A percentile compares a stretch with the other conserved stretches of the same genome.
Evolutionary conservation across 2,329 filamentous ascomycete species (phyloP).

Genomic region (Cyphellophora attinorum): DNA sequence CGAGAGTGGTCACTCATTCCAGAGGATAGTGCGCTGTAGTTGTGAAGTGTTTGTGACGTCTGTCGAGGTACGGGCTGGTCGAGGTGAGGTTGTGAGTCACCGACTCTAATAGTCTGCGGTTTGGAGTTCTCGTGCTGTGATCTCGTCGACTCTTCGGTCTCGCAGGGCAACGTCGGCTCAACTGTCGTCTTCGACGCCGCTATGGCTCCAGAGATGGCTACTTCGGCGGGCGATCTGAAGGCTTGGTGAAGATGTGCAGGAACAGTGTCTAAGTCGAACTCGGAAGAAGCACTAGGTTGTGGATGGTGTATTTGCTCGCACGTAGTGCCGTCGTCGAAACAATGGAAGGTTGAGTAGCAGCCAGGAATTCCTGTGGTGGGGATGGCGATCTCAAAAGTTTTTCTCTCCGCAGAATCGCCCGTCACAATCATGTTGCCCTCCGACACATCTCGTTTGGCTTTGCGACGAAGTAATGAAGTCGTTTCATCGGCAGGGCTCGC

Average conservation of each 20-base stretch:
- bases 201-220: background rate
- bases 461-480: too few relatives aligned
- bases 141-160: too few relatives aligned
- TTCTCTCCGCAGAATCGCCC: background rate
- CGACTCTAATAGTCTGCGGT: too few relatives aligned
- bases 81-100: too few relatives aligned
- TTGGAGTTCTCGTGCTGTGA: too few relatives aligned
- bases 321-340: background rate
- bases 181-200: background rate
- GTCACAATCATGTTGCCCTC: too few relatives aligned
- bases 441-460: too few relatives aligned
- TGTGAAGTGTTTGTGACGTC: too few relatives aligned
- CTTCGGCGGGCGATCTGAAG: background rate
- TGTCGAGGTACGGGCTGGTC: too few relatives aligned
- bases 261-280: background rate
- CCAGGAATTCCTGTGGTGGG: background rate
- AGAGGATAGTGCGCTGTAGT: too few relatives aligned
- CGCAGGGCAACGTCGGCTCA: background rate
- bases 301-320: slow-evolving; percentile 1
- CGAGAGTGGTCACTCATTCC: background rate
- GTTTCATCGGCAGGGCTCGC: too few relatives aligned
- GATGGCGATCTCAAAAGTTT: background rate
- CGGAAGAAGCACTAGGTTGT: background rate
- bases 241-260: background rate
- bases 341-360: slow-evolving; percentile 1